Base-by-base conservation (phyloP, 208 protist genomes). In the Leishmania major region DNA sequence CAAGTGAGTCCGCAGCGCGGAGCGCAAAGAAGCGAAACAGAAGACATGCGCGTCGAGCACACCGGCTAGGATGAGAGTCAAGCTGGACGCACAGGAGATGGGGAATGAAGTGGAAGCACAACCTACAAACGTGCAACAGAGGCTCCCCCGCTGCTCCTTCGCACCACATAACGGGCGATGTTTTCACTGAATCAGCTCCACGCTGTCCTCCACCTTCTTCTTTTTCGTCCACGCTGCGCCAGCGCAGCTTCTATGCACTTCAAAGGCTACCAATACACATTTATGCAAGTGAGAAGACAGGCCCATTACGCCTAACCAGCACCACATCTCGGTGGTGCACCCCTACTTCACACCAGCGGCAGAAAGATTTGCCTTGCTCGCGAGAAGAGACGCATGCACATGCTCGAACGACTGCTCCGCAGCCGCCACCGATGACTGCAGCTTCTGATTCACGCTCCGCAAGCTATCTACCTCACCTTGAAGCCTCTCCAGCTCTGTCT, bases 381-480 rank as follows among this genome's bases (percentile, higher is more conserved):
- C 77, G 15, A 97, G 77, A 47, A 97, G 78, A 22, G 91, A 92
- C 62, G 92, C 93, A 79, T 97, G 93, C 47, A 91, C 92, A 53
- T 91, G 85, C 87, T 94, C 91, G 77, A 95, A 97, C 11, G 92
- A 91, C 79, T 93, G 88, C 66, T 95, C 92, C 25, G 88, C 73
- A 25, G 89, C 87, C 25, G 88, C 87, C 25, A 90, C 76, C 22
- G 91, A 89, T 59, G 86, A 75, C 8, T 79, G 83, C 71, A 97
- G 80, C 17, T 73, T 60, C 64, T 57, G 76, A 76, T 92, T 88
- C 51, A 91, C 86, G 49, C 75, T 67, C 22, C 79, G 88, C 53
- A 97, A 86, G 31, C 59, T 87, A 28, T 75, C 82, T 59, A 97
- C 86, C 75, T 90, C 84, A 17, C 70, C 49, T 51, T 82, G 87